phyloP scores from a whole-genome alignment of 2,329 filamentous ascomycete species.

The Fusarium transvaalense region DNA sequence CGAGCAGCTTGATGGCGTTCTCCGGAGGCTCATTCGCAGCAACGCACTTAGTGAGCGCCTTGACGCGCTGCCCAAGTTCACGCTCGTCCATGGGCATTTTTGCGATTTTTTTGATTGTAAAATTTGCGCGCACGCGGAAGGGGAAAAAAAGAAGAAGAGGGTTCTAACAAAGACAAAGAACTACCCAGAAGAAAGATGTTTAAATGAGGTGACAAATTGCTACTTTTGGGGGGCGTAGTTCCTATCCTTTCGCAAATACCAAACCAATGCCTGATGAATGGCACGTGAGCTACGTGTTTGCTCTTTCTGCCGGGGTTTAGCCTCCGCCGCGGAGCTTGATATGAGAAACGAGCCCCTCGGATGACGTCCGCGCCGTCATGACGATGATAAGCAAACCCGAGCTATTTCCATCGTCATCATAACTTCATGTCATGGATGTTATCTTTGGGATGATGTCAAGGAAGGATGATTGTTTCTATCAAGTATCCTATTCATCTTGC shows the following conservation, averaged over 20 bases:
- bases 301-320: conserved; percentile 32
- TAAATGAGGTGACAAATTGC: conserved; percentile 20
- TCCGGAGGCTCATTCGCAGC: conserved; percentile 78
- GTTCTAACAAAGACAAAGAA: conserved; percentile 1
- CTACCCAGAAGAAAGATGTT: not conserved
- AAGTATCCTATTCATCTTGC: not conserved
- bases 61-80: conserved; percentile 81
- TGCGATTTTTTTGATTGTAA: not conserved
- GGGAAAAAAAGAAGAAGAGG: not conserved
- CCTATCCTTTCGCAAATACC: conserved; percentile 24
- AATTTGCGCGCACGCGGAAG: not conserved
- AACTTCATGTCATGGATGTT: not conserved
- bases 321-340: conserved; percentile 15
- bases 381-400: not conserved
- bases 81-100: conserved; percentile 76
- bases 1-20: conserved; percentile 79
- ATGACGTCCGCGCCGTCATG: conserved; percentile 12
- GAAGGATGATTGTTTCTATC: not conserved
- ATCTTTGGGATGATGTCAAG: not conserved
- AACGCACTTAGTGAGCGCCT: conserved; percentile 83
- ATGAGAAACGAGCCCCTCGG: conserved; percentile 5
- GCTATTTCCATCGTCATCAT: conserved; percentile 11
- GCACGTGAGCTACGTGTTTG: conserved; percentile 34
- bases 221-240: conserved; percentile 13
- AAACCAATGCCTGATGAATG: conserved; percentile 21